Conservation (phyloP, 306 rosid genomes). For the Ceratonia siliqua region DNA sequence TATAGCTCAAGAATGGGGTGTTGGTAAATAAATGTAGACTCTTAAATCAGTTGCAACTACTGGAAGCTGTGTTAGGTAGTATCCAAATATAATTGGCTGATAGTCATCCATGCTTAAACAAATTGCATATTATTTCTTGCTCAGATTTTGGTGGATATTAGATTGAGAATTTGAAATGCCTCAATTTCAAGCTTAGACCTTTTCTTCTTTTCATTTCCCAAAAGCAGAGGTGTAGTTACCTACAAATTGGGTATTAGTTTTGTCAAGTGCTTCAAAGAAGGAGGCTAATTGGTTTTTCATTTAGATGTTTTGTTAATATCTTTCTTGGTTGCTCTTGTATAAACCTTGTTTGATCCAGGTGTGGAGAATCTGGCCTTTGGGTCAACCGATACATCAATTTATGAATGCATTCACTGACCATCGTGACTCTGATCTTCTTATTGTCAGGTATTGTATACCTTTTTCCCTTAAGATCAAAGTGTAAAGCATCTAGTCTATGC, state of each 20-base stretch:
- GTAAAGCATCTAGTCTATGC: background rate
- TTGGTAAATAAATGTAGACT: background rate
- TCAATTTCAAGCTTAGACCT: background rate
- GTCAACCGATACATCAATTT: slow-evolving; percentile 75
- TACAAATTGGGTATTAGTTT: slow-evolving; percentile 19
- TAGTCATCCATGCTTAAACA: background rate
- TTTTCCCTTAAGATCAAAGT: background rate
- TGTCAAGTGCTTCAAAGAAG: slow-evolving; percentile 21
- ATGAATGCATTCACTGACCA: slow-evolving; percentile 96
- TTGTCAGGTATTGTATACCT: slow-evolving; percentile 52
- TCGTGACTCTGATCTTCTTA: slow-evolving; percentile 73
- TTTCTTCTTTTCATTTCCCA: background rate
- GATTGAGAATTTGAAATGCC: slow-evolving; percentile 6
- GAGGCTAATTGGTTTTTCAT: background rate
- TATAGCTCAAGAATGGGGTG: slow-evolving; percentile 16
- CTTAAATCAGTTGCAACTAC: background rate
- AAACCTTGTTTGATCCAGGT: slow-evolving; percentile 52
- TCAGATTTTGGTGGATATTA: background rate
- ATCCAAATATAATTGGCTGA: background rate
- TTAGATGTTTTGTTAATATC: background rate
- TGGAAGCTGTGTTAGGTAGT: background rate
- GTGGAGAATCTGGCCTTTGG: slow-evolving; percentile 97
- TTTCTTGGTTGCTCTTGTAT: slow-evolving; percentile 28
- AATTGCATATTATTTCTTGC: background rate
- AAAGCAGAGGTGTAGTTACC: background rate